These are phyloP conservation scores for Medicago lupulina DNA, from an alignment of 306 rosid genomes.

Conservation along the genomic window DNA sequence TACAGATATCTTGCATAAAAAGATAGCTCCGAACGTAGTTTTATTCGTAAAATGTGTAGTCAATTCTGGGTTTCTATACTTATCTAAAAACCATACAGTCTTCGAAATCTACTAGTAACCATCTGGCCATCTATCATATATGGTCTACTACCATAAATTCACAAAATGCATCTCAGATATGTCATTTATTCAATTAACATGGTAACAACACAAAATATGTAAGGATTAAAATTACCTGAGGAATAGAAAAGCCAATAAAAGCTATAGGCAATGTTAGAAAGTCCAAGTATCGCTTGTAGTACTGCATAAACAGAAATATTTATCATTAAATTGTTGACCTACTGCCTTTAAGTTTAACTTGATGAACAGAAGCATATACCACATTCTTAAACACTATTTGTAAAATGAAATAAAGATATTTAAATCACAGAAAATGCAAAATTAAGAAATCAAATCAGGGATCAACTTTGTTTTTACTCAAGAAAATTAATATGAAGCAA, in stretches of 20 bases:
- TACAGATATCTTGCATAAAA: conserved; percentile 8
- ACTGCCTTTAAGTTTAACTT: conserved; percentile 33
- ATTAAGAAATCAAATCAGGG: conserved; percentile 17
- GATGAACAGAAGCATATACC: conserved; percentile 31
- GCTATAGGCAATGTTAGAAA: conserved; percentile 64
- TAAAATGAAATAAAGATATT: conserved; percentile 33
- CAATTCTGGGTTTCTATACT: not conserved
- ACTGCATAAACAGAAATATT: conserved; percentile 65
- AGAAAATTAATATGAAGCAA: conserved; percentile 17
- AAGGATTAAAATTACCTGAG: conserved; percentile 70
- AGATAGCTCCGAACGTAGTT: conserved; percentile 22
- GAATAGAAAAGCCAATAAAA: conserved; percentile 61
- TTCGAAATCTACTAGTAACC: conserved; percentile 11
- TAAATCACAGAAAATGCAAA: conserved; percentile 22
- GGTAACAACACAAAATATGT: conserved; percentile 26
- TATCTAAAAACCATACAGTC: not conserved
- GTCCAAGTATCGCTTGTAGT: conserved; percentile 66
- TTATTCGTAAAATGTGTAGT: conserved; percentile 29
- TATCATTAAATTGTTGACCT: conserved; percentile 22
- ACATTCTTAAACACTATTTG: conserved; percentile 28
- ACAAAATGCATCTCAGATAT: conserved; percentile 21
- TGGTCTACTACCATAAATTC: conserved; percentile 9
- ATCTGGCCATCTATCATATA: conserved; percentile 10
- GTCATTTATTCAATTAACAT: conserved; percentile 16
- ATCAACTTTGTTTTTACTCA: conserved; percentile 28